Conservation (phyloP, 2,329 filamentous ascomycete species). For the Didymella keratinophila region DNA sequence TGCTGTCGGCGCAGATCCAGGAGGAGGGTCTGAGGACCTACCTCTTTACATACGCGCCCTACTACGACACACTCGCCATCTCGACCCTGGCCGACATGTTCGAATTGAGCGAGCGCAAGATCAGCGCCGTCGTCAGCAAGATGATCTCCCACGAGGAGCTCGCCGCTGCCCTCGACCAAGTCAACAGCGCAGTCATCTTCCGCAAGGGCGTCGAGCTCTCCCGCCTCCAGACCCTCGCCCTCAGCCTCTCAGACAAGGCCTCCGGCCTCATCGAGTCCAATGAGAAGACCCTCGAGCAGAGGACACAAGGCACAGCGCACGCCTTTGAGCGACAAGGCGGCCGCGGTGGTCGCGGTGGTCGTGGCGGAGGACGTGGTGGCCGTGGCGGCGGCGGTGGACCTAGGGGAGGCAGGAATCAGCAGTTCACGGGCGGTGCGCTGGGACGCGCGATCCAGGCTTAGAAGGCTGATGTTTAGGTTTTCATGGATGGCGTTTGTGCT, state of each 20-base stretch:
- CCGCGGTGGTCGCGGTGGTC: conserved; percentile 72
- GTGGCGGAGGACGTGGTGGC: conserved; percentile 65
- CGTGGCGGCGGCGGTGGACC: conserved; percentile 69
- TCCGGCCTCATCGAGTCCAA: conserved; percentile 95
- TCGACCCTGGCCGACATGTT: conserved; percentile 91
- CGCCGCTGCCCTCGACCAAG: conserved; percentile 93
- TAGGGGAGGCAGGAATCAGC: conserved; percentile 69
- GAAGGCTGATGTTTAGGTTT: conserved; percentile 20
- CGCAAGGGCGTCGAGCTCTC: conserved; percentile 98
- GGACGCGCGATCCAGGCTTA: conserved; percentile 64
- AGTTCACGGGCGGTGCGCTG: conserved; percentile 83
- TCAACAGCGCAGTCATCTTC: conserved; percentile 98
- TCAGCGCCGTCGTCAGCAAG: conserved; percentile 93
- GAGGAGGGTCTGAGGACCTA: conserved; percentile 98
- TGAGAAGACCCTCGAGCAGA: conserved; percentile 95
- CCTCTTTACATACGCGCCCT: conserved; percentile 98
- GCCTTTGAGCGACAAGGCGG: conserved; percentile 94
- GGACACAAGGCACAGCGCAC: conserved; percentile 93
- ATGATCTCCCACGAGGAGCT: conserved; percentile 99
- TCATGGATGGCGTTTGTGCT: conserved; percentile 21
- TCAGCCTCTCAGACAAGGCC: conserved; percentile 95
- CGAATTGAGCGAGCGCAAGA: conserved; percentile 89
- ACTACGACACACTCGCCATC: conserved; percentile 95
- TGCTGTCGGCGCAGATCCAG: conserved; percentile 98
- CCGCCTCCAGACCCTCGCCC: conserved; percentile 90